Conservation (phyloP, 73 alveolate species). For the Symbiodinium pilosum region DNA sequence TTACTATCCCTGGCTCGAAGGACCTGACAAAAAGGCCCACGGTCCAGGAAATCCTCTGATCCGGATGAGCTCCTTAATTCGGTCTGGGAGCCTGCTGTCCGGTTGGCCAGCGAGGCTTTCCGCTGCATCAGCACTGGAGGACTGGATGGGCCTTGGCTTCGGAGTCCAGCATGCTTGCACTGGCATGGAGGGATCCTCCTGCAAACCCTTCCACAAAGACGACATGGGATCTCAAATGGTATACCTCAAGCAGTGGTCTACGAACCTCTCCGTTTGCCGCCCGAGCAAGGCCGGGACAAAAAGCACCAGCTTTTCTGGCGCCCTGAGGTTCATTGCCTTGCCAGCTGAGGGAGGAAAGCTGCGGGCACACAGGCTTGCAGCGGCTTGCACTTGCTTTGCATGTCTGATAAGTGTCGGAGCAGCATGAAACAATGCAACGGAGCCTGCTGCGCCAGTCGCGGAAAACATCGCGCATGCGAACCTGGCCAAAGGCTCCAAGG, state of each 20-base stretch:
- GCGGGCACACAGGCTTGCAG: background rate
- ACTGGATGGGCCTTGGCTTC: background rate
- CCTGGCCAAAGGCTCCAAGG: background rate
- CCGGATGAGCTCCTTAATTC: no score
- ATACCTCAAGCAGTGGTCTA: no score
- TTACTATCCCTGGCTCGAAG: no score
- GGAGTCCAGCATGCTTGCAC: no score
- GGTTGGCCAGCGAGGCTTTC: background rate
- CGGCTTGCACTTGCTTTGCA: background rate
- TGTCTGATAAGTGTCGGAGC: no score
- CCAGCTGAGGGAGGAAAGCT: background rate
- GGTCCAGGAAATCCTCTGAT: no score
- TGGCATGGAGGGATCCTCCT: no score
- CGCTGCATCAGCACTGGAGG: slow-evolving; percentile 14
- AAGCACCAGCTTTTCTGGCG: background rate
- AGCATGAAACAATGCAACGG: background rate
- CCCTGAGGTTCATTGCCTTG: slow-evolving; percentile 13
- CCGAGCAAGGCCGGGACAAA: background rate
- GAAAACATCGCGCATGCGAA: background rate
- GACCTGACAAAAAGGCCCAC: no score
- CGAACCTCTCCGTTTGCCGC: no score
- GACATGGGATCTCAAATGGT: no score
- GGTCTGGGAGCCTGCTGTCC: slow-evolving; percentile 28
- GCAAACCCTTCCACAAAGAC: no score
- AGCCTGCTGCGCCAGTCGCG: slow-evolving; percentile 12